Base-by-base conservation (phyloP, 164 flowering plant genomes). In the Stephania japonica region DNA sequence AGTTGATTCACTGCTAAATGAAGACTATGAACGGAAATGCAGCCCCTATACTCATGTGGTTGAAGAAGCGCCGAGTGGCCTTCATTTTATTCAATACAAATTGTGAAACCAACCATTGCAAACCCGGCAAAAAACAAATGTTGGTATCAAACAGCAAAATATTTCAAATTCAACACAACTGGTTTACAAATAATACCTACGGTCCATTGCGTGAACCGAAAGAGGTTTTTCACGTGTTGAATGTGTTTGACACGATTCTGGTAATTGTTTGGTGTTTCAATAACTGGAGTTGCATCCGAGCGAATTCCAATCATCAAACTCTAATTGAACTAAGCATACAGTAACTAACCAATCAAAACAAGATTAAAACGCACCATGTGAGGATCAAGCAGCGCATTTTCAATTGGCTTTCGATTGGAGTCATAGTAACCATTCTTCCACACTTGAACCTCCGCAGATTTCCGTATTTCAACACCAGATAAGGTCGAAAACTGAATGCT, bases 321-420 rank as follows among this genome's bases (percentile, higher is more conserved):
- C 11, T 14, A 43, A 47, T 5, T 38, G 61, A 44, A 13, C 14
- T 44, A 44, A 2, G 10, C 50, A 14, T 32, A 32, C 38, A 23
- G 38, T 25, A 16, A 18, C 8, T 26, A 50, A 56, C 42, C 2
- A 75, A 24, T 13, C 14, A 44, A 44, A 44, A 2, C 6, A 11
- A 56, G 14, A 56, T 19, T 42, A 50, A 13, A 75, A 27, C 53
- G 11, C 78, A 91, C 96, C 98, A 92, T 80, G 25, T 82, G 90
- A 14, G 87, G 78, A 79, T 92, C 98, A 75, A 92, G 84, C 65
- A 92, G 78, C 14, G 94, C 98, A 42, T 87, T 78, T 8, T 75
- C 82, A 5, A 75, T 59, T 8, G 94, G 90, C 61, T 73, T 82
- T 70, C 72, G 73, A 19, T 21, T 18, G 21, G 25, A 0, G 19